Evolutionary conservation across 2,329 filamentous ascomycete species (phyloP), one percentile per base, ranked within the genome.

Genomic region (Botryotinia calthae): DNA sequence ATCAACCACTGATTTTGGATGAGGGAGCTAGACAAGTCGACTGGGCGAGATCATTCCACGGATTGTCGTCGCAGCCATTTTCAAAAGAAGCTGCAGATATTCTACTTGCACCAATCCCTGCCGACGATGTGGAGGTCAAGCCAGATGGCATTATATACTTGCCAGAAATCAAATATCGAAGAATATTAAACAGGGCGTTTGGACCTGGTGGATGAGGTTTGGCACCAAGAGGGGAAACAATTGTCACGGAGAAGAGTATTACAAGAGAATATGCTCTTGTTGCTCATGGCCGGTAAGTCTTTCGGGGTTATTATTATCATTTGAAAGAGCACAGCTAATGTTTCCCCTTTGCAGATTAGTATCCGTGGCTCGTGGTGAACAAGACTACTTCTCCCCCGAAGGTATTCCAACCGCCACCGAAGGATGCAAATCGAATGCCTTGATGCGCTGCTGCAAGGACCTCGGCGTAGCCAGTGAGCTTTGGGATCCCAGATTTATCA

Each of bases 401-500:
- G 92, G 92, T 72, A 94, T 99, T 76, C 94, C 96, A 40, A 97
- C 95, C 1, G 95, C 96, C 14, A 95, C 95, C 74, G 96, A 99
- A 84, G 96, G 96, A 70, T 97, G 94, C 87, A 98, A 98, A 84
- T 97, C 94, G 75, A 99, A 99, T 81, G 96, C 96, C 20, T 87
- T 99, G 77, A 97, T 98, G 90, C 93, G 96, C 73, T 98, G 95
- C 87, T 98, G 96, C 86, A 99, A 99, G 85, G 96, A 99, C 82
- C 85, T 99, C 46, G 96, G 96, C 51, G 92, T 99, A 76, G 96
- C 94, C 1, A 95, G 92, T 76, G 96, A 99, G 83, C 87, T 99
- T 31, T 99, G 96, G 96, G 96, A 99, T 84, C 96, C 96, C 51
- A 86, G 93, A 72, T 99, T 92, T 84, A 94, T 98, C 76, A 89